phyloP scores from a whole-genome alignment of 2,329 filamentous ascomycete genomes.

The Ophiobolus disseminans region DNA sequence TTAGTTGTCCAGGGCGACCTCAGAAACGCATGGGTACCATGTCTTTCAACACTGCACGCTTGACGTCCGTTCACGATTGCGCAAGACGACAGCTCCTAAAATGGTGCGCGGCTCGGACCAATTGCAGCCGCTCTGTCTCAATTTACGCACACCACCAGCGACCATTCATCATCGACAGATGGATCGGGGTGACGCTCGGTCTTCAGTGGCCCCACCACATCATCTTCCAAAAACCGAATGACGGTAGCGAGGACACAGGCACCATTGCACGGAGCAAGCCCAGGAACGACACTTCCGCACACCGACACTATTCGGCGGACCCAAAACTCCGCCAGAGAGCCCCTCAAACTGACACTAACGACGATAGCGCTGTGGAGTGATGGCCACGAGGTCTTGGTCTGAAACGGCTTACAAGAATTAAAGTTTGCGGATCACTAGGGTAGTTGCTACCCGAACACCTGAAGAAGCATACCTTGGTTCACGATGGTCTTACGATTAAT shows the following conservation, averaged over 20 bases:
- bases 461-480: not conserved
- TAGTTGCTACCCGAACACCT: conserved; percentile 1
- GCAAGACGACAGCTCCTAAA: conserved; percentile 21
- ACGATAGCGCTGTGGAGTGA: conserved; percentile 12
- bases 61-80: conserved; percentile 30
- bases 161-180: not conserved
- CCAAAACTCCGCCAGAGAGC: conserved; percentile 16
- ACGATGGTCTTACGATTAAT: not conserved
- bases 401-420: conserved; percentile 31
- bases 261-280: conserved; percentile 6
- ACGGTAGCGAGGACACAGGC: conserved; percentile 7
- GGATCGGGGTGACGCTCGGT: not conserved
- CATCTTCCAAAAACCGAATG: not conserved
- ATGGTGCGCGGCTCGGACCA: not conserved
- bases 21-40: conserved; percentile 14
- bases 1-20: conserved; percentile 12
- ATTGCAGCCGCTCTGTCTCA: not conserved
- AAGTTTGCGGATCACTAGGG: conserved; percentile 26
- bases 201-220: not conserved
- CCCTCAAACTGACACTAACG: not conserved
- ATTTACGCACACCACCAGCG: not conserved
- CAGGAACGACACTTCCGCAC: conserved; percentile 15
- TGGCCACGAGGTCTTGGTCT: conserved; percentile 19
- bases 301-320: conserved; percentile 18
- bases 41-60: conserved; percentile 6